Percentiles rank a stretch among this genome's conserved stretches.
Evolutionary conservation across 1,139 yeast genomes (phyloP).

Genomic region (Magnusiomyces fungicola): DNA sequence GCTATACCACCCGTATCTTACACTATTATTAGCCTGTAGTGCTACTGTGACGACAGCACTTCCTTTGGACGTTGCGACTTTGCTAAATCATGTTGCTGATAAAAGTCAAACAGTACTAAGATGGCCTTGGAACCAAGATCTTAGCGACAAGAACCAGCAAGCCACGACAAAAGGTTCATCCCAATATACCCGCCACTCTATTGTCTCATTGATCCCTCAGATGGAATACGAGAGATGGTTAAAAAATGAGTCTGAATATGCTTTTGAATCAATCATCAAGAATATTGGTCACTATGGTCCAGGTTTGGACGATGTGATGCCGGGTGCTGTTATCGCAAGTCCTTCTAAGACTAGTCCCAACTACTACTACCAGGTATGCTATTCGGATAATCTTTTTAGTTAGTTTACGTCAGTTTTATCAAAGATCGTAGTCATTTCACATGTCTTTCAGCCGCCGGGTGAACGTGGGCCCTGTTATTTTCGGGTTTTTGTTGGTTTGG

Average conservation of each 20-base stretch:
- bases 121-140: not conserved
- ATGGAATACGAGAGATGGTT: conserved; percentile 55
- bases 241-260: conserved; percentile 39
- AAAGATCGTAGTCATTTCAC: too few species aligned
- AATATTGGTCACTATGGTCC: conserved; percentile 54
- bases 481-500: too few species aligned
- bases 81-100: not conserved
- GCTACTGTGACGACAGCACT: not conserved
- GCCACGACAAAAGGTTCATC: not conserved
- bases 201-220: conserved; percentile 21
- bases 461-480: too few species aligned
- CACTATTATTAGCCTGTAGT: too few species aligned
- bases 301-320: conserved; percentile 38
- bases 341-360: conserved; percentile 65
- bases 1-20: too few species aligned
- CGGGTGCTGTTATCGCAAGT: conserved; percentile 78
- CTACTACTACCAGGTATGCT: conserved; percentile 56
- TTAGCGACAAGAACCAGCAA: not conserved
- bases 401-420: too few species aligned
- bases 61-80: not conserved
- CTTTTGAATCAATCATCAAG: conserved; percentile 48
- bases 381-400: too few species aligned
- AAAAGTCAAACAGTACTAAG: not conserved
- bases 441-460: too few species aligned
- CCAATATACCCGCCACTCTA: conserved; percentile 7